phyloP scores from a whole-genome alignment of 805 yeast species.

The Starmerella floris region DNA sequence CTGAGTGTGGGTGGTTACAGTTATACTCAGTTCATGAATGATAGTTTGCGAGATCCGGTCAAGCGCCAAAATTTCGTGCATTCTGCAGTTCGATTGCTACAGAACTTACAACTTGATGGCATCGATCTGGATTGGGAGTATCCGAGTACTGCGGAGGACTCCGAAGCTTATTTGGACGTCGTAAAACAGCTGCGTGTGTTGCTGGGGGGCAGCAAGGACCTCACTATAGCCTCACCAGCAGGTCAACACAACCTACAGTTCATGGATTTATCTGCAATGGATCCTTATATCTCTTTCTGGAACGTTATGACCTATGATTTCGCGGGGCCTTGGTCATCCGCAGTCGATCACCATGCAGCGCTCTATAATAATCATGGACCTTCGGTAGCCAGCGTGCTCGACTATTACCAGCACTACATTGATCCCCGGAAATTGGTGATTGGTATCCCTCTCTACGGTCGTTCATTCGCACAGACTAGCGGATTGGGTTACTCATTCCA shows the following conservation, averaged over 20 bases:
- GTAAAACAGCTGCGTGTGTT: conserved; percentile 31
- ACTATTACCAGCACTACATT: conserved; percentile 33
- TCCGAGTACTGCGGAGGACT: conserved; percentile 35
- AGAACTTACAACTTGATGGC: conserved; percentile 65
- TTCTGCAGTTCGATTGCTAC: conserved; percentile 37
- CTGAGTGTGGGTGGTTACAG: conserved; percentile 84
- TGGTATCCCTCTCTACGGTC: conserved; percentile 85
- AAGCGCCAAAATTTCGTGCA: conserved; percentile 37
- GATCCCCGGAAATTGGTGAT: conserved; percentile 42
- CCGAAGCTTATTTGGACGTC: conserved; percentile 31
- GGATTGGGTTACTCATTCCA: conserved; percentile 34
- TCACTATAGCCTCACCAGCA: conserved; percentile 72
- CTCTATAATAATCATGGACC: conserved; percentile 37
- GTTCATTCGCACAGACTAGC: conserved; percentile 35
- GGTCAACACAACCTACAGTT: conserved; percentile 34
- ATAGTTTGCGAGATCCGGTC: conserved; percentile 29
- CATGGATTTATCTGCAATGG: conserved; percentile 42
- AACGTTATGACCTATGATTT: conserved; percentile 89
- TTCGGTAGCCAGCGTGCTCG: conserved; percentile 33
- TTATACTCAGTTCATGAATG: conserved; percentile 37
- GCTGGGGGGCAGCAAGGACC: conserved; percentile 31
- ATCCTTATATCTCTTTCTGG: conserved; percentile 49
- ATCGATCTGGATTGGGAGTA: conserved; percentile 93
- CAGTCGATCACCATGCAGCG: conserved; percentile 59
- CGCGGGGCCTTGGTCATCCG: conserved; percentile 59